Percentiles rank a stretch among this genome's conserved stretches.
Evolutionary conservation across 192 early-diverging fungal genomes (phyloP).

Genomic region (Podila minutissima): DNA sequence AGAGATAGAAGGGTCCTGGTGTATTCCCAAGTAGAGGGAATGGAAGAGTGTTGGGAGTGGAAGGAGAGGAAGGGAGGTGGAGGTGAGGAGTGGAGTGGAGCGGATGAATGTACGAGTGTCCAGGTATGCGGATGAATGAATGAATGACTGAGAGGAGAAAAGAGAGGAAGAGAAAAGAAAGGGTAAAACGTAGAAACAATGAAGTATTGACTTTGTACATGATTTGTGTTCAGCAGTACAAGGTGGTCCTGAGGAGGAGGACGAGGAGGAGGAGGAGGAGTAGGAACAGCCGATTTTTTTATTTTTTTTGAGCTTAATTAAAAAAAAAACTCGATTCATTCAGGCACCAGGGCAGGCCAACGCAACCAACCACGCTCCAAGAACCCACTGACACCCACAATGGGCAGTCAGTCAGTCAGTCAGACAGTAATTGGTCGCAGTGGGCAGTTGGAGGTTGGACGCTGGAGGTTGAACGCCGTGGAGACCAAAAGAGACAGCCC

Average conservation of each 20-base stretch:
- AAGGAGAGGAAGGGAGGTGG: background rate
- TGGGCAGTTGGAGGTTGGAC: no score
- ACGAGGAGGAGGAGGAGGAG: background rate
- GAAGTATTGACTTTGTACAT: background rate
- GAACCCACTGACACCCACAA: no score
- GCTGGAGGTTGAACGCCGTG: no score
- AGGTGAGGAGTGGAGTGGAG: background rate
- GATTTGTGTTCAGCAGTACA: no score
- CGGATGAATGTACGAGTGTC: background rate
- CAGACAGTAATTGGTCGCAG: no score
- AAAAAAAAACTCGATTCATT: no score
- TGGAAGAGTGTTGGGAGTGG: no score
- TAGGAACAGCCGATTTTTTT: no score
- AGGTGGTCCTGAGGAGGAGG: background rate
- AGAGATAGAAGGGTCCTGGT: background rate
- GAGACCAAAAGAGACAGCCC: no score
- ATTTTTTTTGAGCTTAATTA: no score
- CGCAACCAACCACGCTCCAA: no score
- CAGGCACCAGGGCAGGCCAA: no score
- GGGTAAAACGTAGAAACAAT: background rate
- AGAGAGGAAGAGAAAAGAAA: conserved; percentile 10
- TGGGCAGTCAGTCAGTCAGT: background rate
- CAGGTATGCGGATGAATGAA: background rate
- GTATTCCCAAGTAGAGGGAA: background rate
- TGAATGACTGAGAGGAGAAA: background rate